A percentile compares a stretch with the other conserved stretches of the same genome.
These are phyloP conservation scores for Penicillium hordei DNA, from an alignment of 2,329 filamentous ascomycete genomes.

Conservation along the genomic window DNA sequence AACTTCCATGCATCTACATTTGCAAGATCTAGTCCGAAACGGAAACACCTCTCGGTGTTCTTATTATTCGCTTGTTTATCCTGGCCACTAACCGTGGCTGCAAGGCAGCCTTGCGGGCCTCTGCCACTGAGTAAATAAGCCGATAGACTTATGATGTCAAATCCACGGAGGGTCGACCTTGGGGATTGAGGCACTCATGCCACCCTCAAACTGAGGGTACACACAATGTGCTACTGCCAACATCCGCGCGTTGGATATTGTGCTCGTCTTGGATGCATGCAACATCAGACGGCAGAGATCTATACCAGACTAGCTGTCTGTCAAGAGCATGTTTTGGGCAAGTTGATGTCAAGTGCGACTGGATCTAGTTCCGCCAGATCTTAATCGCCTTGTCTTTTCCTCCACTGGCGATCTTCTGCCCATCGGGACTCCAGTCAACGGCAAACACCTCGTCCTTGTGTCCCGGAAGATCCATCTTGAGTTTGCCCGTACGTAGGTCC, in stretches of 20 bases:
- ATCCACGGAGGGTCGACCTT: not conserved
- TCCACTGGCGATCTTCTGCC: conserved; percentile 82
- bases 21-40: not conserved
- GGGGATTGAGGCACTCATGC: not conserved
- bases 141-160: not conserved
- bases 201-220: not conserved
- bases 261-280: not conserved
- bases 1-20: not conserved
- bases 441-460: conserved; percentile 93
- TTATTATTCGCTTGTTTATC: not conserved
- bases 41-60: not conserved
- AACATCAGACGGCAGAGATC: not conserved
- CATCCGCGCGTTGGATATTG: not conserved
- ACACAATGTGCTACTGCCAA: not conserved
- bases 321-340: not conserved
- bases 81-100: not conserved
- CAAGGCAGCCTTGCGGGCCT: not conserved
- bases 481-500: conserved; percentile 82
- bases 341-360: conserved; percentile 2
- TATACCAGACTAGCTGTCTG: not conserved
- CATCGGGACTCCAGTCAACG: conserved; percentile 92
- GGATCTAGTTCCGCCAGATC: conserved; percentile 60
- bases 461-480: conserved; percentile 79
- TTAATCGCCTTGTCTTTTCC: conserved; percentile 81
- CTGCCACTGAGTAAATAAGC: not conserved